These are phyloP conservation scores for Salvia miltiorrhiza DNA, from an alignment of 257 asterid genomes.

Conservation along the genomic window DNA sequence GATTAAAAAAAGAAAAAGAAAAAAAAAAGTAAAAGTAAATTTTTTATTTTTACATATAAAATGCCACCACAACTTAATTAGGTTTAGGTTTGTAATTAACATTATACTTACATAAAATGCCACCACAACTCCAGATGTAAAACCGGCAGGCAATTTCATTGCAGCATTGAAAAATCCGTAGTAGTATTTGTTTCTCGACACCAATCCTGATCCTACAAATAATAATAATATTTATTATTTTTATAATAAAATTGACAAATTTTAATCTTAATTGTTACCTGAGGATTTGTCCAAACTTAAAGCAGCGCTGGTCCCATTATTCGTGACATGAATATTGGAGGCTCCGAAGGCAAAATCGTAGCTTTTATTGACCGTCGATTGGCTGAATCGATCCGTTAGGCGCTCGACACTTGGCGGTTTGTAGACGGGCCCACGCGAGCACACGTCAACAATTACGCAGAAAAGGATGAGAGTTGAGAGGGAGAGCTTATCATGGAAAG, in stretches of 20 bases:
- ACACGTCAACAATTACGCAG: slow-evolving; percentile 25
- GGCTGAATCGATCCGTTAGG: slow-evolving; percentile 42
- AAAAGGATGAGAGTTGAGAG: slow-evolving; percentile 26
- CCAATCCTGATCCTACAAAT: slow-evolving; percentile 64
- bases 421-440: slow-evolving; percentile 52
- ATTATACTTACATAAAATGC: slow-evolving; percentile 73
- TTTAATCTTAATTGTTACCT: slow-evolving; percentile 35
- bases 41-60: too few species aligned
- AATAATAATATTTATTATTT: background rate
- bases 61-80: too few species aligned
- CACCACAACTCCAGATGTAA: slow-evolving; percentile 81
- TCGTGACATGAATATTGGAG: slow-evolving; percentile 39
- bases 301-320: slow-evolving; percentile 59
- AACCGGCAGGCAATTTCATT: slow-evolving; percentile 73
- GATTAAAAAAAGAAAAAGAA: too few species aligned
- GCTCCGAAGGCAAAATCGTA: slow-evolving; percentile 52
- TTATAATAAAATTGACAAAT: too few species aligned
- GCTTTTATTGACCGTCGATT: slow-evolving; percentile 33
- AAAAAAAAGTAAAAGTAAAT: too few species aligned
- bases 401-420: slow-evolving; percentile 61
- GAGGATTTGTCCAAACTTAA: slow-evolving; percentile 54
- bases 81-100: background rate
- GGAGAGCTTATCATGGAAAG: slow-evolving; percentile 7
- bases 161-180: slow-evolving; percentile 85
- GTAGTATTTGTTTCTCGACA: slow-evolving; percentile 59